Conservation (phyloP, 768 basidiomycete species). For the Cubamyces lactineus region DNA sequence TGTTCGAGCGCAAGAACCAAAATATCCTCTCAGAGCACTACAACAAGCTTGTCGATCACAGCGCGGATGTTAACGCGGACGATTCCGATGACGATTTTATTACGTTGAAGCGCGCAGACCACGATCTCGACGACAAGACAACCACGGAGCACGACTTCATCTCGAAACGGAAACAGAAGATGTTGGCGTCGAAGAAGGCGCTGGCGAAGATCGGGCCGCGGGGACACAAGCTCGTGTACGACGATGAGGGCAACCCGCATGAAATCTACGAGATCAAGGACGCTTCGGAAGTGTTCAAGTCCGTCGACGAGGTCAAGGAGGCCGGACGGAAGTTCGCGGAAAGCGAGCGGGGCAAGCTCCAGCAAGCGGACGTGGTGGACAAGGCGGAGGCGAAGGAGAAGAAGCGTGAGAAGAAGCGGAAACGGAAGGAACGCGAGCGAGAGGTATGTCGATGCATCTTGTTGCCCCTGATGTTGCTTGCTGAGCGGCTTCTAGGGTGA, state of each 20-base stretch:
- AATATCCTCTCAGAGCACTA: slow-evolving; percentile 91
- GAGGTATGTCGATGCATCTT: slow-evolving; percentile 28
- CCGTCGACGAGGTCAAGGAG: slow-evolving; percentile 63
- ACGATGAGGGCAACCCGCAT: slow-evolving; percentile 82
- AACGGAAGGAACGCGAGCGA: slow-evolving; percentile 77
- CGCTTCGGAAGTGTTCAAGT: slow-evolving; percentile 64
- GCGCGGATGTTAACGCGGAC: slow-evolving; percentile 47
- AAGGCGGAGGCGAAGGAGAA: slow-evolving; percentile 85
- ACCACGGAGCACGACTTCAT: slow-evolving; percentile 49
- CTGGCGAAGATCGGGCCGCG: slow-evolving; percentile 61
- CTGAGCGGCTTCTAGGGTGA: slow-evolving; percentile 1
- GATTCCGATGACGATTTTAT: slow-evolving; percentile 82
- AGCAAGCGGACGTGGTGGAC: slow-evolving; percentile 70
- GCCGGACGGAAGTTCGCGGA: slow-evolving; percentile 73
- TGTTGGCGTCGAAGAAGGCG: slow-evolving; percentile 73
- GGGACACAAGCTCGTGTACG: slow-evolving; percentile 82
- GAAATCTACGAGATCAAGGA: slow-evolving; percentile 83
- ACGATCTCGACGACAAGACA: slow-evolving; percentile 55
- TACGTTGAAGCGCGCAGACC: slow-evolving; percentile 89
- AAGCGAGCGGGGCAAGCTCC: slow-evolving; percentile 74
- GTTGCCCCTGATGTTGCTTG: neutral
- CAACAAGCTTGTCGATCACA: slow-evolving; percentile 80
- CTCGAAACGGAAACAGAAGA: slow-evolving; percentile 88
- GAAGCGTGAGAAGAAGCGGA: slow-evolving; percentile 89
- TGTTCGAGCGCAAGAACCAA: slow-evolving; percentile 97